A percentile compares a stretch with the other conserved stretches of the same genome.
Evolutionary conservation across 1,139 yeast species (phyloP).

Genomic region (Saccharomycopsis crataegensis): DNA sequence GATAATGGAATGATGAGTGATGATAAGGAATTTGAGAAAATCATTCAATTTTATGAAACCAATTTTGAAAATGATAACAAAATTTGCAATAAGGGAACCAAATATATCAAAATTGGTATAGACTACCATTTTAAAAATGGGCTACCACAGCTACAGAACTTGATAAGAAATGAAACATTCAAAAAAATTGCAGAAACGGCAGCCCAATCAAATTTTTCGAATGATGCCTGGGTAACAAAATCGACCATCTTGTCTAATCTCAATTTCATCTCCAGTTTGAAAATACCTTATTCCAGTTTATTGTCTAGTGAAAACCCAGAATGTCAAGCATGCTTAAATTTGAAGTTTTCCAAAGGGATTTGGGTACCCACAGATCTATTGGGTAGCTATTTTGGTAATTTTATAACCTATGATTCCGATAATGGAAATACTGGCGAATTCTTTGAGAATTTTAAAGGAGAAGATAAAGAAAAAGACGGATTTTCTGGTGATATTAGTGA

Average conservation of each 20-base stretch:
- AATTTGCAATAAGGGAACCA: background rate
- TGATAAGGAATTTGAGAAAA: background rate
- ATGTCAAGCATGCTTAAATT: constrained; percentile 7
- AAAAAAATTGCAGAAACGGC: background rate
- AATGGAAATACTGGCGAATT: background rate
- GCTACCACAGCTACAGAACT: background rate
- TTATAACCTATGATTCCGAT: background rate
- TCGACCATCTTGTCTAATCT: background rate
- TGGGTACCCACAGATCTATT: constrained; percentile 17
- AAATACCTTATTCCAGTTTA: background rate
- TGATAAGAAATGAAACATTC: background rate
- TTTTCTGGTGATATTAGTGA: background rate
- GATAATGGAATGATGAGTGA: constrained; percentile 7
- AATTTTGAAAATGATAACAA: background rate
- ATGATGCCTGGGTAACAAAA: background rate
- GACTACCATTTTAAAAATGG: constrained; percentile 5
- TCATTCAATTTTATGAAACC: constrained; percentile 1
- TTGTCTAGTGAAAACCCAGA: constrained; percentile 2
- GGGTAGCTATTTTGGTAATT: constrained; percentile 4
- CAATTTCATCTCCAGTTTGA: constrained; percentile 5
- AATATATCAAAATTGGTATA: constrained; percentile 6
- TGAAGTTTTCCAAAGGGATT: constrained; percentile 1
- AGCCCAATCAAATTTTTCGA: background rate
- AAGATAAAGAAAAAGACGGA: background rate
- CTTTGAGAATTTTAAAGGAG: background rate